Evolutionary conservation across 352 stramenopile genomes (phyloP), one percentile per base, ranked within the genome.

Genomic region (Phytophthora quininea): DNA sequence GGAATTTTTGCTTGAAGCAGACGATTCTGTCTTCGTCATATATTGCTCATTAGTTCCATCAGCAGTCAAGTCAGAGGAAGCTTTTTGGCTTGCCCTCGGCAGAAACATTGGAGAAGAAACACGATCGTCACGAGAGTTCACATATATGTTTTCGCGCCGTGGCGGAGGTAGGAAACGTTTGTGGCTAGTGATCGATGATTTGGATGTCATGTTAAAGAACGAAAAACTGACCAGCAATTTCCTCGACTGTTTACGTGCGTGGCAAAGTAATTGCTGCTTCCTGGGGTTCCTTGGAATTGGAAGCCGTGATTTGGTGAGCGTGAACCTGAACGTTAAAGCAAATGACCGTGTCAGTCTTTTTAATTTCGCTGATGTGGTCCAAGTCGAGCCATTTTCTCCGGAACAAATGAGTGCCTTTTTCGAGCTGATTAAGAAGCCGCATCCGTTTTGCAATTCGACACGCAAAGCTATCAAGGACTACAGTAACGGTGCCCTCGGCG

Each of bases 401-500:
- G 54, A 73, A 11, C 66, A 69, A 62, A 73, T 69, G 64, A 64
- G 48, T 38, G 47, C 30, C 3, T 73, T 73, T 59, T 73, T 73
- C 43, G 45, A 63, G 6, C 53, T 62, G 3, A 64, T 73, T 35
- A 27, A 60, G 40, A 4, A 1, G 65, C 15, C 8, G 2, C 62
- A 58, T 62, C 10, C 2, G 7, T 73, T 73, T 62, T 19, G 45
- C 33, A n/a, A 69, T 37, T 70, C 66, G 10, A 24, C 52, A 54
- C 54, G 15, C 38, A 9, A 31, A 24, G 62, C 24, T n/a, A 65
- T 70, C 27, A 58, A 55, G 32, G 29, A 45, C 3, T 65, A 70
- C 65, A 67, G 54, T 10, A 47, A 15, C 43, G 66, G 60, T 37
- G 66, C 60, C 4, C 66, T 60, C 12, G 59, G 54, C 42, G 66